Conservation (phyloP, 768 basidiomycete genomes). For the Galerina sulciceps region DNA sequence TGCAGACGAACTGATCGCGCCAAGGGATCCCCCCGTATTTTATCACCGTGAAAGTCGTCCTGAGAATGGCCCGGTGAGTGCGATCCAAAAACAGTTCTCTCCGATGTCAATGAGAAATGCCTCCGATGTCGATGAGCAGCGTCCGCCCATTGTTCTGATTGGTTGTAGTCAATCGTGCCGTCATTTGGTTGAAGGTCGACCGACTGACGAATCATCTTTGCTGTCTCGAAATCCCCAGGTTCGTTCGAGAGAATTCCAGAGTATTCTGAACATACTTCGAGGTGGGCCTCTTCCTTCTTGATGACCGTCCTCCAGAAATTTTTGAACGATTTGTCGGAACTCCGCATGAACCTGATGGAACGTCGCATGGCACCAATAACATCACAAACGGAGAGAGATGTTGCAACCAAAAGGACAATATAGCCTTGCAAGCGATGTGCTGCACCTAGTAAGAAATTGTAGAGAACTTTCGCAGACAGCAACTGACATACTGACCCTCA, state of each 20-base stretch:
- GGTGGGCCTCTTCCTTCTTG: constrained; percentile 40
- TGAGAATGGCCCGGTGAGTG: constrained; percentile 57
- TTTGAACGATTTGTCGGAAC: constrained; percentile 48
- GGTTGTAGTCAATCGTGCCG: constrained; percentile 32
- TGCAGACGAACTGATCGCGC: constrained; percentile 23
- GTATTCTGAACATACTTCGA: constrained; percentile 52
- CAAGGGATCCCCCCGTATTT: constrained; percentile 19
- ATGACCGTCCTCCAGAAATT: constrained; percentile 63
- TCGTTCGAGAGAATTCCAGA: constrained; percentile 58
- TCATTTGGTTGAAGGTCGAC: constrained; percentile 32
- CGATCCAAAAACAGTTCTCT: constrained; percentile 54
- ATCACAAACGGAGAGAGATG: constrained; percentile 52
- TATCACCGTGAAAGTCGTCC: constrained; percentile 55
- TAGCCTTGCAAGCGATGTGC: constrained; percentile 71
- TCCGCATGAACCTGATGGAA: constrained; percentile 48
- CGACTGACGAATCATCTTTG: constrained; percentile 41
- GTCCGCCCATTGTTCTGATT: constrained; percentile 61
- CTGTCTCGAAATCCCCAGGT: constrained; percentile 55
- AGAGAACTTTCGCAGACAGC: no score
- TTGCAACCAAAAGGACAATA: constrained; percentile 39
- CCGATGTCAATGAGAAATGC: constrained; percentile 52
- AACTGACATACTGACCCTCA: constrained; percentile 43
- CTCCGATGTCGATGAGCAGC: constrained; percentile 46
- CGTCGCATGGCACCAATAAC: constrained; percentile 55
- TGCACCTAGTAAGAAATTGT: constrained; percentile 33